Evolutionary conservation across 2,329 filamentous ascomycete species (phyloP), one percentile per base, ranked within the genome.

Genomic region (Catunica adiposa): DNA sequence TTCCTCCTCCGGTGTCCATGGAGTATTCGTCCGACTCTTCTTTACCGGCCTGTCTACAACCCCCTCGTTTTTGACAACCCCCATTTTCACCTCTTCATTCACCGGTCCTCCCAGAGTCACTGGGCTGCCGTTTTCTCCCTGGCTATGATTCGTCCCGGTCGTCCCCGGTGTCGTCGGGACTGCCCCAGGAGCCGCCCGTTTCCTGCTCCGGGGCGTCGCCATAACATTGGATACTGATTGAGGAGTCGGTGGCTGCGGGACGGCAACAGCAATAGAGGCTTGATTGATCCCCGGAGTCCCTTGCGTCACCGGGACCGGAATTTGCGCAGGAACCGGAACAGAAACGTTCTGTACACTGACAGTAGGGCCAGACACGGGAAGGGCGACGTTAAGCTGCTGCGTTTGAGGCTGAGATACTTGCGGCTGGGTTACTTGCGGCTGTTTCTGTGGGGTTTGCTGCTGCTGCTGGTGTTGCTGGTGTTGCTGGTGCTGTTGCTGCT

Each of bases 21-120:
- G 92, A 2, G 92, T 98, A 66, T 98, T 98, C n/a, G 92, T 97
- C 59, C 92, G 78, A 64, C 88, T 92, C 73, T 96, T 96, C 73
- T 97, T 98, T 51, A 79, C 74, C 54, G 65, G 66, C 34, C 62
- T 44, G 15, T 42, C 44, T 22, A 55, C 23, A n/a, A 53, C 52
- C 5, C 26, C 23, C 3, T 40, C 48, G n/a, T n/a, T n/a, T n/a
- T n/a, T n/a, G n/a, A 55, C 23, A n/a, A 53, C 52, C 5, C 26
- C 23, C 3, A 26, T 38, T 15, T 29, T 22, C 7, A 15, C 17
- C 2, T 7, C 42, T 22, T 52, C 5, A 34, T 11, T 11, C 29
- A 5, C 29, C 29, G 29, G 29, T 11, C 29, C 42, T 63, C 63
- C 8, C 29, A 11, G 29, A 34, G 11, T 34, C 29, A 34, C 29